Evolutionary conservation across 169 alveolate genomes (phyloP).

Genomic region (Plasmodium billcollinsi): DNA sequence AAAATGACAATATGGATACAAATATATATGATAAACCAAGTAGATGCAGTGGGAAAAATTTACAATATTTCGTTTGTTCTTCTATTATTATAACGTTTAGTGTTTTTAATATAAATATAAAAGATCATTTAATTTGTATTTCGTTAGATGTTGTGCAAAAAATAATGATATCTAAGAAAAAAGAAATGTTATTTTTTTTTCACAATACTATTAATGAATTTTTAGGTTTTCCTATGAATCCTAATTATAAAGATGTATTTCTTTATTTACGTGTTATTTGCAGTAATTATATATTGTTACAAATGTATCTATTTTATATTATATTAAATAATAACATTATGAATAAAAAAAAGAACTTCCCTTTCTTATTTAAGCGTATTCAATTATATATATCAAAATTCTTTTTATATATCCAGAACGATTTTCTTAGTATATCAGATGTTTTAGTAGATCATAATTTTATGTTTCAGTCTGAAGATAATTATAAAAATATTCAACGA

Average conservation of each 20-base stretch:
- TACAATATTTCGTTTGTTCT: slow-evolving; percentile 49
- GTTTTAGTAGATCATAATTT: slow-evolving; percentile 41
- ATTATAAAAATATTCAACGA: slow-evolving; percentile 26
- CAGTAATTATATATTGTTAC: slow-evolving; percentile 64
- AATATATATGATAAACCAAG: slow-evolving; percentile 34
- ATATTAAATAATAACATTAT: slow-evolving; percentile 26
- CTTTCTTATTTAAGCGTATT: slow-evolving; percentile 3
- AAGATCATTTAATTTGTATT: slow-evolving; percentile 40
- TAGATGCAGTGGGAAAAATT: slow-evolving; percentile 45
- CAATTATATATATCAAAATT: slow-evolving; percentile 51
- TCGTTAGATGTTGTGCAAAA: slow-evolving; percentile 42
- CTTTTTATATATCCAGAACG: slow-evolving; percentile 22
- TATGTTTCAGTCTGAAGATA: slow-evolving; percentile 45
- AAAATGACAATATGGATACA: slow-evolving; percentile 40
- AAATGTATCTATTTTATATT: slow-evolving; percentile 66
- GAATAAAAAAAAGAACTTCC: slow-evolving; percentile 13
- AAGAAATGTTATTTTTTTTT: slow-evolving; percentile 38
- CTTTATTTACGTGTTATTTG: slow-evolving; percentile 34
- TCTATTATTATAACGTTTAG: slow-evolving; percentile 60
- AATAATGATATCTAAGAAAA: slow-evolving; percentile 32
- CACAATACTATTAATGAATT: slow-evolving; percentile 50
- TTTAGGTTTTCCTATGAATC: slow-evolving; percentile 24
- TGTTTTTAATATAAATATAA: slow-evolving; percentile 45
- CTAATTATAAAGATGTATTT: slow-evolving; percentile 13
- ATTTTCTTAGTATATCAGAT: slow-evolving; percentile 46